Percentiles rank a stretch among this genome's conserved stretches.
phyloP scores from a whole-genome alignment of 768 basidiomycete species.

The Trametopsis cervina region DNA sequence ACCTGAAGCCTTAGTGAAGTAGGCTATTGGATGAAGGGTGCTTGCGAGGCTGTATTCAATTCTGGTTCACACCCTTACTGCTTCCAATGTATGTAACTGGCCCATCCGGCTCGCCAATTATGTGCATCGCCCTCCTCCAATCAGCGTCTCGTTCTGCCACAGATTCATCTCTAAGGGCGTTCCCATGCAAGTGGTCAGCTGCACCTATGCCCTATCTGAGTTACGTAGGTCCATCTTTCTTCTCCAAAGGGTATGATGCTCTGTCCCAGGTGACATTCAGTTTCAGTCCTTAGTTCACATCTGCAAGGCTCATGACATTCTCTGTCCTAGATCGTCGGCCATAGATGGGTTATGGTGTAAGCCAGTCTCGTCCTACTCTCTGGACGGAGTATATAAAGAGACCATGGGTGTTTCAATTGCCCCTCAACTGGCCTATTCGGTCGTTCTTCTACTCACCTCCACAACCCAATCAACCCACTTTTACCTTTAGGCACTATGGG shows the following conservation, averaged over 20 bases:
- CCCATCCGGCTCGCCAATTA: too few relatives aligned
- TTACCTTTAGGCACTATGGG: constrained; percentile 22
- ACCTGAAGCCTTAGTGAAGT: too few relatives aligned
- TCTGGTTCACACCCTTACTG: too few relatives aligned
- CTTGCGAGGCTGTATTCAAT: too few relatives aligned
- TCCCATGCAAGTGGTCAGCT: constrained; percentile 14
- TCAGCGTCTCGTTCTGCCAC: too few relatives aligned
- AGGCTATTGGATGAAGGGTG: too few relatives aligned
- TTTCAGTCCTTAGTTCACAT: not conserved
- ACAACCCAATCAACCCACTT: constrained; percentile 2
- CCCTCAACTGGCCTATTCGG: not conserved
- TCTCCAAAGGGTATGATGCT: not conserved
- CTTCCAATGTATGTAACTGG: too few relatives aligned
- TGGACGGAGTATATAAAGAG: not conserved
- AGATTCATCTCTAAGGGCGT: not conserved
- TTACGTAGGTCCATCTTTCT: constrained; percentile 2
- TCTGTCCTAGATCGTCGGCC: too few relatives aligned
- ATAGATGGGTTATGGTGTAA: not conserved
- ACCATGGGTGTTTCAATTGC: not conserved
- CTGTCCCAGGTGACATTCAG: constrained; percentile 8
- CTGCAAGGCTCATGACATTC: not conserved
- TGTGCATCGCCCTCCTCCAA: too few relatives aligned
- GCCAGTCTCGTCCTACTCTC: not conserved
- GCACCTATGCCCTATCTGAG: constrained; percentile 6
- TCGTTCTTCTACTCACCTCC: constrained; percentile 10